These are phyloP conservation scores for Serendipita sp. DNA, from an alignment of 768 basidiomycete species.

Conservation along the genomic window DNA sequence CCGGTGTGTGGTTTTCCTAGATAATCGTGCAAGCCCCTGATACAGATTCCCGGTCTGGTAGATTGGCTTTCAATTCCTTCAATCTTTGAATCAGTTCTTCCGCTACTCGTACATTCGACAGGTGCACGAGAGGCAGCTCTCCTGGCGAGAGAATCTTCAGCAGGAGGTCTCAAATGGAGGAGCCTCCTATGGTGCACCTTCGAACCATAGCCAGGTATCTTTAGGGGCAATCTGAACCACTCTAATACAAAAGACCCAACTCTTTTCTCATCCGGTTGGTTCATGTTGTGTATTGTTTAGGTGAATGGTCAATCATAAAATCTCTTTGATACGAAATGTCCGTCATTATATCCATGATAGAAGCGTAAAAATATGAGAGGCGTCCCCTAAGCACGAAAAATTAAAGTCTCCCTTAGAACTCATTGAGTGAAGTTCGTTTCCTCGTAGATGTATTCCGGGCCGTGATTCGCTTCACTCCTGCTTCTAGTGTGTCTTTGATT, in stretches of 20 bases:
- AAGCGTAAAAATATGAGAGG: no score
- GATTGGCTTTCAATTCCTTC: constrained; percentile 67
- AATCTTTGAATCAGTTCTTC: constrained; percentile 75
- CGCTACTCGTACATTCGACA: constrained; percentile 76
- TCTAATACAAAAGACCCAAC: no score
- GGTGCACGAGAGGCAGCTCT: constrained; percentile 45
- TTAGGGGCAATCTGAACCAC: neutral
- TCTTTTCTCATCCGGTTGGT: no score
- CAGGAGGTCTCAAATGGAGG: neutral
- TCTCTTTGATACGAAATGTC: no score
- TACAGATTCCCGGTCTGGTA: constrained; percentile 17
- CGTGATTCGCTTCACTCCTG: neutral
- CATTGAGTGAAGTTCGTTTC: no score
- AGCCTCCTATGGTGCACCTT: neutral
- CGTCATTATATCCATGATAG: no score
- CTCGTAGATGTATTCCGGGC: neutral
- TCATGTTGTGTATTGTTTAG: no score
- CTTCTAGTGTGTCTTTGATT: neutral
- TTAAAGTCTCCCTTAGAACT: no score
- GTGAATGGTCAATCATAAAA: no score
- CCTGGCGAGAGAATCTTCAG: neutral
- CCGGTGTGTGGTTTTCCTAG: constrained; percentile 35
- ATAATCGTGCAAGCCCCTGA: constrained; percentile 1
- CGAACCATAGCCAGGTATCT: neutral
- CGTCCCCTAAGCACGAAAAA: no score